These are phyloP conservation scores for Aspergillus bertholletiae DNA, from an alignment of 495 filamentous ascomycete species.

Conservation along the genomic window DNA sequence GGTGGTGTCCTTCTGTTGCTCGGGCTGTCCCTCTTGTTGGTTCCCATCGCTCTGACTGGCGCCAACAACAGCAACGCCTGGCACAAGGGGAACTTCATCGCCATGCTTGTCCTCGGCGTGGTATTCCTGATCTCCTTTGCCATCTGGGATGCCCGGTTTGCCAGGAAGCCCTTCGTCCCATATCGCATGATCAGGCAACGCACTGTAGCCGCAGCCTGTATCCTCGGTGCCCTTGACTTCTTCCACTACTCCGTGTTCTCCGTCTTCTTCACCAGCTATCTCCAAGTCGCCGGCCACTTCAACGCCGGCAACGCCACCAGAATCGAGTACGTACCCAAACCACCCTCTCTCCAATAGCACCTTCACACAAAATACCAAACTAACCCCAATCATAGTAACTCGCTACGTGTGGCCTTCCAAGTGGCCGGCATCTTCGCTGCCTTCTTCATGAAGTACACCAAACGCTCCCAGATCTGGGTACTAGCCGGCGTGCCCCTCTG, in stretches of 20 bases:
- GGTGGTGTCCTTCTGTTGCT: conserved; percentile 17
- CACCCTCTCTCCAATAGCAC: background rate
- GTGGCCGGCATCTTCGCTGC: conserved; percentile 22
- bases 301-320: conserved; percentile 16
- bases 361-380: background rate
- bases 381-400: conserved; percentile 16
- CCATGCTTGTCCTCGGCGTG: conserved; percentile 60
- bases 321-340: conserved; percentile 22
- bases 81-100: conserved; percentile 59
- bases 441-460: conserved; percentile 24
- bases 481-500: conserved; percentile 20
- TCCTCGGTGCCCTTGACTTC: conserved; percentile 21
- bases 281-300: conserved; percentile 21
- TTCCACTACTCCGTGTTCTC: conserved; percentile 24
- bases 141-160: conserved; percentile 54
- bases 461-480: conserved; percentile 23
- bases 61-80: conserved; percentile 44
- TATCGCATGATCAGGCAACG: conserved; percentile 63
- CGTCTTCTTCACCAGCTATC: conserved; percentile 26
- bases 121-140: conserved; percentile 56
- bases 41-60: conserved; percentile 20
- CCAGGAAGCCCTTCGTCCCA: conserved; percentile 69
- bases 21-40: conserved; percentile 20
- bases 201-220: conserved; percentile 46
- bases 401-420: conserved; percentile 24